Evolutionary conservation across 768 basidiomycete genomes (phyloP).

Genomic region (Mrakia frigida): DNA sequence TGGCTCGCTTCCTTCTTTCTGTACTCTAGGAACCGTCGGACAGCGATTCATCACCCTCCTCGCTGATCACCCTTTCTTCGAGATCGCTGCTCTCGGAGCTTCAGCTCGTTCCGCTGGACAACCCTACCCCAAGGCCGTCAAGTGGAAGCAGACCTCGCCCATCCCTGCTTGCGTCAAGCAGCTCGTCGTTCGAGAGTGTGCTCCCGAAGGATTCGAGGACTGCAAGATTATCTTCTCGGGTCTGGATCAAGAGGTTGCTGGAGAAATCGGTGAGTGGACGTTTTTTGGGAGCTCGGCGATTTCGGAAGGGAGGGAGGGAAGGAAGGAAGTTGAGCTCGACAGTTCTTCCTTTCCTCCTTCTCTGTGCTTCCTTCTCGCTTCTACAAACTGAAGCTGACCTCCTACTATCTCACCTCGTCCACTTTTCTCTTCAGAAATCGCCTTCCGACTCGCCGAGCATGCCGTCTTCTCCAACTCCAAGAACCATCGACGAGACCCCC

Average conservation of each 20-base stretch:
- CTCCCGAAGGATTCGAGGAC: constrained; percentile 66
- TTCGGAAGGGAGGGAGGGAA: background rate
- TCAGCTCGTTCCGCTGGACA: constrained; percentile 83
- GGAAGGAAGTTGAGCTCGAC: background rate
- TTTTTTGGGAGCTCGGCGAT: no score
- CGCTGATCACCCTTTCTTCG: constrained; percentile 82
- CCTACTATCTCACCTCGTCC: background rate
- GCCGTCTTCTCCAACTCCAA: constrained; percentile 97
- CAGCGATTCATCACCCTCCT: constrained; percentile 85
- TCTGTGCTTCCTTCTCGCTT: no score
- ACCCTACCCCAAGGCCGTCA: constrained; percentile 61
- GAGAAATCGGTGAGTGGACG: constrained; percentile 72
- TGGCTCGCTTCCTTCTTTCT: background rate
- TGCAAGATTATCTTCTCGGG: constrained; percentile 90
- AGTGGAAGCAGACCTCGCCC: constrained; percentile 79
- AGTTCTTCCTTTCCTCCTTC: no score
- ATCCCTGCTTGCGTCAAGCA: constrained; percentile 63
- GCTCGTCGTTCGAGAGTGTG: constrained; percentile 69
- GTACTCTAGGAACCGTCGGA: constrained; percentile 66
- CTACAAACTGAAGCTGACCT: no score
- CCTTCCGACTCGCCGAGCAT: constrained; percentile 79
- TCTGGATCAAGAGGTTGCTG: constrained; percentile 90
- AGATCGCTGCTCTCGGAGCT: constrained; percentile 78
- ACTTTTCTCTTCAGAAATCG: constrained; percentile 56
- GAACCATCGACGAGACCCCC: constrained; percentile 85